Evolutionary conservation across 2,329 filamentous ascomycete genomes (phyloP).

Genomic region (Cladophialophora yegresii): DNA sequence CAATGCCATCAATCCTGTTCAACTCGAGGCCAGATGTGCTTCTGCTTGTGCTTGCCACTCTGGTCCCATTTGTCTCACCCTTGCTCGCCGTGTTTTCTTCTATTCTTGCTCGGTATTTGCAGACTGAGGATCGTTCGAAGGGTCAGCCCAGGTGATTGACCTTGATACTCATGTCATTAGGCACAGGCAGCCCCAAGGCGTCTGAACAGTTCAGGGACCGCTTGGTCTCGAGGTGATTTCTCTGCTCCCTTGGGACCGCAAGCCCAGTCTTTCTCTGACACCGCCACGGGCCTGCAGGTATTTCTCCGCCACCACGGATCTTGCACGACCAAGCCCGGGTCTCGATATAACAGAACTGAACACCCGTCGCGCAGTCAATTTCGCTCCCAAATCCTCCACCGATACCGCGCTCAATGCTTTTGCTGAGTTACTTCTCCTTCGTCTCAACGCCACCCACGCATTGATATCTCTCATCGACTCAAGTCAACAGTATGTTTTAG

Average conservation of each 20-base stretch:
- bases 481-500: slow-evolving; percentile 38
- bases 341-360: slow-evolving; percentile 4
- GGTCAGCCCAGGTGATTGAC: neutral
- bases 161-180: neutral
- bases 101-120: neutral
- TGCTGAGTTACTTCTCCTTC: slow-evolving; percentile 38
- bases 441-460: slow-evolving; percentile 35
- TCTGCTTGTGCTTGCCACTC: neutral
- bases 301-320: neutral
- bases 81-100: neutral
- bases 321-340: slow-evolving; percentile 1
- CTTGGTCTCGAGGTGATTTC: slow-evolving; percentile 11
- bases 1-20: neutral
- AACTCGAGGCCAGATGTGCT: neutral
- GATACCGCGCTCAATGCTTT: slow-evolving; percentile 43
- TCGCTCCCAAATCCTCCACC: slow-evolving; percentile 33
- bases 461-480: slow-evolving; percentile 40
- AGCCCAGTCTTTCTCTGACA: neutral
- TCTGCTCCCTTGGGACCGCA: neutral
- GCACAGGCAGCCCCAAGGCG: slow-evolving; percentile 5
- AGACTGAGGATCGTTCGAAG: neutral
- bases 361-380: neutral
- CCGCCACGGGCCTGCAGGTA: neutral
- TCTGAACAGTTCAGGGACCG: slow-evolving; percentile 21
- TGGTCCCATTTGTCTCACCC: neutral